Conservation (phyloP, 495 filamentous ascomycete genomes). For the Filosporella fistucella region DNA sequence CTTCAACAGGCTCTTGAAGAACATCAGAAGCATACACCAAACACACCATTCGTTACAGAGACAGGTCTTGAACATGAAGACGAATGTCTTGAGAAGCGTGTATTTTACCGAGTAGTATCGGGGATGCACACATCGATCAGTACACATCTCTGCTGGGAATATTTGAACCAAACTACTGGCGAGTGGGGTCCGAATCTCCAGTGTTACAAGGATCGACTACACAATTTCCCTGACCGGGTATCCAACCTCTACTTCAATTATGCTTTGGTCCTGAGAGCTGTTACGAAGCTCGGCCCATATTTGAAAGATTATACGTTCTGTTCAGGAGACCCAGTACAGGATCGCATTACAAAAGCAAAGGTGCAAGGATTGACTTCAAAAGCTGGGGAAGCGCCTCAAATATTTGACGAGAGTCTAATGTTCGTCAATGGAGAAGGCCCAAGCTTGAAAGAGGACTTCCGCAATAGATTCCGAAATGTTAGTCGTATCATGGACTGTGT, state of each 20-base stretch:
- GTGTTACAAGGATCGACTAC: conserved; percentile 83
- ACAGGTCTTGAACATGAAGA: conserved; percentile 71
- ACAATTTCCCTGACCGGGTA: conserved; percentile 81
- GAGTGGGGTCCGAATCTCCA: conserved; percentile 88
- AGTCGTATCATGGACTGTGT: conserved; percentile 97
- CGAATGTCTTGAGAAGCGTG: conserved; percentile 93
- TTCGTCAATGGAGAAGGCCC: conserved; percentile 69
- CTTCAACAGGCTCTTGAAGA: conserved; percentile 51
- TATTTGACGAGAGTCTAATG: conserved; percentile 95
- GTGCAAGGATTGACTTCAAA: conserved; percentile 68
- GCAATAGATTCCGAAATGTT: conserved; percentile 94
- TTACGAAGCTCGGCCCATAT: conserved; percentile 85
- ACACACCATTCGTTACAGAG: conserved; percentile 34
- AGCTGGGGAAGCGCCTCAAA: conserved; percentile 59
- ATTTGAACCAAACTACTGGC: conserved; percentile 91
- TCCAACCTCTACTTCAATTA: conserved; percentile 99
- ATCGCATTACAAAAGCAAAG: conserved; percentile 72
- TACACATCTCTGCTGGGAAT: conserved; percentile 94
- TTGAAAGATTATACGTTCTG: conserved; percentile 87
- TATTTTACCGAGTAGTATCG: conserved; percentile 90
- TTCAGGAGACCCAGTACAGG: conserved; percentile 75
- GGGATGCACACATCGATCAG: conserved; percentile 98
- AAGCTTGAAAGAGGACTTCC: conserved; percentile 93
- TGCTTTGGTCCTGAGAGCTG: conserved; percentile 82
- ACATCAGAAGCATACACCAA: conserved; percentile 46